Conservation (phyloP, 202 grass and related monocot genomes). For the Alloteropsis angusta region DNA sequence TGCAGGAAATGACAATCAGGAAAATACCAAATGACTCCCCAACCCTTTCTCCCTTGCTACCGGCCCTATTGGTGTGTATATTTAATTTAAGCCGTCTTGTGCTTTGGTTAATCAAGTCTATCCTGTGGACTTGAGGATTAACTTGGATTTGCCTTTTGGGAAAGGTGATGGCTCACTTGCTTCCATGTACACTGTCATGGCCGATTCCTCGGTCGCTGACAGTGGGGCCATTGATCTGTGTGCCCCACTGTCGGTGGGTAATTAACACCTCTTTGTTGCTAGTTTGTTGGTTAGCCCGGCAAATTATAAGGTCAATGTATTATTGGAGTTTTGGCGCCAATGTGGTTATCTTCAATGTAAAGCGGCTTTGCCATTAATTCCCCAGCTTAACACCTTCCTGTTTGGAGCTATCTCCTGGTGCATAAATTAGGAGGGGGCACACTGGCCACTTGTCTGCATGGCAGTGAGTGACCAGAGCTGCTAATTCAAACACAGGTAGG, state of each 20-base stretch:
- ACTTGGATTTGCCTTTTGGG: constrained; percentile 32
- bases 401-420: constrained; percentile 37
- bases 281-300: neutral
- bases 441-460: constrained; percentile 39
- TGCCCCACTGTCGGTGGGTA: neutral
- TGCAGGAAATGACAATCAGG: constrained; percentile 40
- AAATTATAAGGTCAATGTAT: constrained; percentile 38
- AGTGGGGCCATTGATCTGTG: neutral
- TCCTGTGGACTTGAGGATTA: constrained; percentile 50
- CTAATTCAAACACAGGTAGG: constrained; percentile 22
- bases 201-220: neutral
- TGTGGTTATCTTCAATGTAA: constrained; percentile 31
- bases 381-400: constrained; percentile 37
- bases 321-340: constrained; percentile 18
- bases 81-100: constrained; percentile 45
- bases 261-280: neutral
- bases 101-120: constrained; percentile 50
- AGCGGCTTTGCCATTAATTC: constrained; percentile 49
- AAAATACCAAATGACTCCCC: constrained; percentile 44
- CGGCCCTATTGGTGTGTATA: constrained; percentile 38
- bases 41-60: constrained; percentile 39
- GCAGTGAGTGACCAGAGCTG: constrained; percentile 10
- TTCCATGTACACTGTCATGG: neutral
- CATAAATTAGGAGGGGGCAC: constrained; percentile 31
- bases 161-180: constrained; percentile 22